A percentile compares a stretch with the other conserved stretches of the same genome.
Evolutionary conservation across 2,329 filamentous ascomycete species (phyloP).

Genomic region (Albifimbria verrucaria): DNA sequence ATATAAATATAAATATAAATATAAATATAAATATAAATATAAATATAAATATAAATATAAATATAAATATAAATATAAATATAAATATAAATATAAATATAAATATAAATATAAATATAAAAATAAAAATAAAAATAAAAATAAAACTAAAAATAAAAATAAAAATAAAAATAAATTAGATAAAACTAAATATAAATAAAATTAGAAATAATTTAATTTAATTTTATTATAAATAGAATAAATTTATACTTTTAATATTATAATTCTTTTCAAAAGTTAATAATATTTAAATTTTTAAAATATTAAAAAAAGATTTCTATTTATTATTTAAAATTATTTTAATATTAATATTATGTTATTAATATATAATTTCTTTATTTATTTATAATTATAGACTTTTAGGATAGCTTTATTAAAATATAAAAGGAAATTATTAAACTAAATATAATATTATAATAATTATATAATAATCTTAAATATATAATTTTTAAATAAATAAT

Average conservation of each 20-base stretch:
- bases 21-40: too few species aligned
- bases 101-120: too few species aligned
- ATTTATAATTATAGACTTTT: not conserved
- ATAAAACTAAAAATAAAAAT: not conserved
- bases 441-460: constrained; percentile 3
- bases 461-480: constrained; percentile 1
- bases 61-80: too few species aligned
- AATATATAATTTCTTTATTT: not conserved
- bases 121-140: too few species aligned
- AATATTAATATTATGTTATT: constrained; percentile 1
- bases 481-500: constrained; percentile 1
- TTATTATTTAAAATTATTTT: not conserved
- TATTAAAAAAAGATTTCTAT: not conserved
- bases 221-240: not conserved
- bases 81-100: too few species aligned
- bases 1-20: too few species aligned
- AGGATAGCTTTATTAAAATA: not conserved
- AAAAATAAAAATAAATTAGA: too few species aligned
- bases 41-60: too few species aligned
- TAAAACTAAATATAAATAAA: too few species aligned
- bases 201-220: too few species aligned
- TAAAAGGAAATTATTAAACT: constrained; percentile 1
- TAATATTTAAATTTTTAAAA: not conserved
- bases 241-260: not conserved
- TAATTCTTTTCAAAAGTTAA: not conserved